Conservation (phyloP, 106 monocot species). For the Triglochin maritima region DNA sequence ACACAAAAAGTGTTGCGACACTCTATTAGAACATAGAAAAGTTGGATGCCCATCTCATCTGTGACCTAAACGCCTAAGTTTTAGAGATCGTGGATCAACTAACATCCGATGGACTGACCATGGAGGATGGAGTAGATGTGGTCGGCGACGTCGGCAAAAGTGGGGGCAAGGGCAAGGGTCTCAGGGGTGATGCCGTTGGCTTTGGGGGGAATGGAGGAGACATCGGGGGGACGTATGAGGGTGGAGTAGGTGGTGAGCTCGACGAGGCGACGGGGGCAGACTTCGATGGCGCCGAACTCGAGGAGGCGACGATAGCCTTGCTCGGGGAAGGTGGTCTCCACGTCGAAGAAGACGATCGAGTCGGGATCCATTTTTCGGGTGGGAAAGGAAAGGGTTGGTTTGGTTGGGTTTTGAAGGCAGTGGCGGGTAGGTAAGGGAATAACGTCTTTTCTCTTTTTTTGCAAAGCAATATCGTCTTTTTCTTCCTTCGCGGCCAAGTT, state of each 20-base stretch:
- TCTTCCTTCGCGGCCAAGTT: too few relatives aligned
- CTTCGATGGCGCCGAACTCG: slow-evolving; percentile 81
- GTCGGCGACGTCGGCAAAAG: slow-evolving; percentile 64
- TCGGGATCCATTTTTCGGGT: background rate
- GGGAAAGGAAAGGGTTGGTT: too few relatives aligned
- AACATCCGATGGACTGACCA: slow-evolving; percentile 21
- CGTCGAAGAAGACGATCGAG: slow-evolving; percentile 92
- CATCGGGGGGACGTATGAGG: slow-evolving; percentile 50
- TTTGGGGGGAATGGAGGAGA: slow-evolving; percentile 44
- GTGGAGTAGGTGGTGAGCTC: slow-evolving; percentile 75
- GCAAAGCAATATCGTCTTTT: too few relatives aligned
- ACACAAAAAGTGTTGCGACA: too few relatives aligned
- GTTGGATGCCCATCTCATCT: too few relatives aligned
- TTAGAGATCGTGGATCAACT: background rate
- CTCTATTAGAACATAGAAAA: too few relatives aligned
- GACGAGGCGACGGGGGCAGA: slow-evolving; percentile 52
- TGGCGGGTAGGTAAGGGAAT: too few relatives aligned
- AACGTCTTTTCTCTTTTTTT: too few relatives aligned
- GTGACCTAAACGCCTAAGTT: too few relatives aligned
- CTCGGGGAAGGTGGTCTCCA: slow-evolving; percentile 91
- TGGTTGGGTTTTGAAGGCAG: too few relatives aligned
- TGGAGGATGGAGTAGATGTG: slow-evolving; percentile 48
- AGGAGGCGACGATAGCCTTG: too few relatives aligned
- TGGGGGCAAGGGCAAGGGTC: slow-evolving; percentile 45
- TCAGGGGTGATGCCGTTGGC: slow-evolving; percentile 78